These are phyloP conservation scores for Toxicodendron radicans DNA, from an alignment of 345 rosid species.

Conservation along the genomic window DNA sequence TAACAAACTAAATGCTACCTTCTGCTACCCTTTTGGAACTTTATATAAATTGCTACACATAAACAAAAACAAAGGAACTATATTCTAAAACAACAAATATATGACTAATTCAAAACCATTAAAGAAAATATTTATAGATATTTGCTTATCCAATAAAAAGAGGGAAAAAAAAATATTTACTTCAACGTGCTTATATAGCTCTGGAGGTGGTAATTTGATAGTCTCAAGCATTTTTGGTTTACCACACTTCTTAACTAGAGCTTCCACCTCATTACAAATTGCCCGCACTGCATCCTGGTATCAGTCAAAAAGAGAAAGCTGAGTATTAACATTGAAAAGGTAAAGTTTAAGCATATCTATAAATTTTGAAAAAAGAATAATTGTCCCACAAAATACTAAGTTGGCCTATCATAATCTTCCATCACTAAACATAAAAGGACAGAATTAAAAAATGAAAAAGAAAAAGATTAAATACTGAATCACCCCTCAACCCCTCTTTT, in stretches of 20 bases:
- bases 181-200: conserved; percentile 82
- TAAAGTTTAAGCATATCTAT: conserved; percentile 15
- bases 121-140: background rate
- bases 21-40: background rate
- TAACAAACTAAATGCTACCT: conserved; percentile 6
- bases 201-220: conserved; percentile 85
- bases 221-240: conserved; percentile 90
- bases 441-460: background rate
- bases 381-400: background rate
- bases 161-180: conserved; percentile 59
- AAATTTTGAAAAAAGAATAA: no score
- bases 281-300: conserved; percentile 83
- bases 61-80: background rate
- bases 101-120: background rate
- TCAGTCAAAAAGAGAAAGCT: conserved; percentile 15
- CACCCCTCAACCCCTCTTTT: background rate
- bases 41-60: conserved; percentile 8
- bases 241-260: conserved; percentile 74
- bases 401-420: background rate
- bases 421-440: background rate
- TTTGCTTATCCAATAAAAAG: conserved; percentile 2
- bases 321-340: conserved; percentile 12
- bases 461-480: background rate
- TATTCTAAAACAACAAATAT: background rate
- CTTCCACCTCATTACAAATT: conserved; percentile 76